A percentile compares a stretch with the other conserved stretches of the same genome.
phyloP scores from a whole-genome alignment of 805 yeast species.

The Yamadazyma endophytica region DNA sequence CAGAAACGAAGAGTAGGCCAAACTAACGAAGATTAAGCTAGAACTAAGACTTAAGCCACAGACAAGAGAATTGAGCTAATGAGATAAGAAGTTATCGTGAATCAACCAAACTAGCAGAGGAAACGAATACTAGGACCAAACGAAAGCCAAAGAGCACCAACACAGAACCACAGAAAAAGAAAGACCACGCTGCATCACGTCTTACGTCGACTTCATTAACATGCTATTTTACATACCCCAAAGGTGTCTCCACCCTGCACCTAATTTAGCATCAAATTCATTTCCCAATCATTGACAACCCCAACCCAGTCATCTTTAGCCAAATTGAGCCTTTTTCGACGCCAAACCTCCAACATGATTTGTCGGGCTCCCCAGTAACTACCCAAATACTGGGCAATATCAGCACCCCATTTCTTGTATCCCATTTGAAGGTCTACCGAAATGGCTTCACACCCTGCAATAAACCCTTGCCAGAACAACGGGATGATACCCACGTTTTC shows the following conservation, averaged over 20 bases:
- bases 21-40: too few relatives aligned
- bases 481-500: constrained; percentile 66
- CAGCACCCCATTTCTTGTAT: constrained; percentile 71
- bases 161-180: too few relatives aligned
- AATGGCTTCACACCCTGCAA: constrained; percentile 79
- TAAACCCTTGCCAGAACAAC: constrained; percentile 83
- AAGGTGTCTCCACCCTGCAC: not conserved
- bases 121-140: too few relatives aligned
- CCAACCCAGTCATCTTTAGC: constrained; percentile 70
- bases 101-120: too few relatives aligned
- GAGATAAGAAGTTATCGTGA: too few relatives aligned
- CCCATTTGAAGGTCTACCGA: constrained; percentile 56
- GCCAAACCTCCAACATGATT: constrained; percentile 83
- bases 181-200: too few relatives aligned
- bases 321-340: constrained; percentile 59
- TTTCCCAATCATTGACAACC: constrained; percentile 79
- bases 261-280: constrained; percentile 69
- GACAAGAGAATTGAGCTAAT: too few relatives aligned
- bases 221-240: constrained; percentile 2
- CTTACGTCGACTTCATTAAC: not conserved
- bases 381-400: constrained; percentile 52
- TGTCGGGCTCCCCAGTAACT: constrained; percentile 85
- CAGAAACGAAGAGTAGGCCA: too few relatives aligned
- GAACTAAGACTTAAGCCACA: too few relatives aligned
- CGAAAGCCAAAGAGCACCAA: too few relatives aligned